Base-by-base conservation (phyloP, 176 grass and related monocot species). In the Rhynchospora breviuscula region DNA sequence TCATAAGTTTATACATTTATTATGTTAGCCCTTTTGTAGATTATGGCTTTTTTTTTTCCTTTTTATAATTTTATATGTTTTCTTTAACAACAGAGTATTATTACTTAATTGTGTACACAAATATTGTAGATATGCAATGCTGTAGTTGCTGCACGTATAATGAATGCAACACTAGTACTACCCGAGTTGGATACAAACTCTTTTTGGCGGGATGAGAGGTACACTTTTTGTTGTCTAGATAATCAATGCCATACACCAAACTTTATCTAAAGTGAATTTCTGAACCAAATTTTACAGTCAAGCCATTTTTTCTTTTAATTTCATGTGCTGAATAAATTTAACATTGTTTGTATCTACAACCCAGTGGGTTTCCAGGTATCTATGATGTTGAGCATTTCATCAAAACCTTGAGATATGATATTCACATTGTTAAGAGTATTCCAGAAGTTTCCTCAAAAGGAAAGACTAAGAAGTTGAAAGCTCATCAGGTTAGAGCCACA, bases 371-470 rank as follows among this genome's bases (percentile, higher is more conserved):
- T 86, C 59, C 89, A 99, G 96, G 88, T 90, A 93, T 92, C 29
- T 99, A 99, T 90, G 96, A 99, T 99, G 96, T 99, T 67, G 88
- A 86, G 23, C 96, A 95, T 84, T 95, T 99, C 63, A 89, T 99
- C 54, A 91, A 95, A 78, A 89, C 88, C 87, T 84, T 99, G 59
- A 93, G 92, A 83, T 93, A 91, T 93, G 96, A 99, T 82, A 83
- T 99, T 63, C 86, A 7, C 76, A 88, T 99, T 81, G 93, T 95
- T 81, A 88, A 86, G 81, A 85, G 83, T 48, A 63, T 99, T 81
- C 96, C 96, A 79, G 93, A 99, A 67, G 84, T 89, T 33, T 80
- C 85, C 84, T 86, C 69, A 83, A 89, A 90, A 64, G 96, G 93
- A 84, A 99, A 99, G 89, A 88, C 80, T 70, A 99, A 99, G 89